These are phyloP conservation scores for Petrea volubilis DNA, from an alignment of 257 asterid genomes.

Conservation along the genomic window DNA sequence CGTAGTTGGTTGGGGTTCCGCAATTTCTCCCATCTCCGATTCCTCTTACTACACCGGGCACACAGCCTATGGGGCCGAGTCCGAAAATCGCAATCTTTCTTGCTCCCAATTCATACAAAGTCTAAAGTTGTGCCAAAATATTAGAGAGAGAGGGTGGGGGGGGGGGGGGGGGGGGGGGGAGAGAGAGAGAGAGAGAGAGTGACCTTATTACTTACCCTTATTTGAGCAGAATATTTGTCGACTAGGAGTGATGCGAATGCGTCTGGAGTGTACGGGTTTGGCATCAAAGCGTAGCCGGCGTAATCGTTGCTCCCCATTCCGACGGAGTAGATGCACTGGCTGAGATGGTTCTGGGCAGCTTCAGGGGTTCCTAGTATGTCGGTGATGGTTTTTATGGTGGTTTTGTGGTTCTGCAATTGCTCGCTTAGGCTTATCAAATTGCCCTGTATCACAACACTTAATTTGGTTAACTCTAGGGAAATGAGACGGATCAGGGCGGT, in stretches of 20 bases:
- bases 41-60: neutral
- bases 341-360: neutral
- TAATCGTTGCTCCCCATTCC: constrained; percentile 30
- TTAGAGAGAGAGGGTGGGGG: neutral
- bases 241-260: neutral
- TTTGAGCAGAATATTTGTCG: neutral
- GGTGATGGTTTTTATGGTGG: neutral
- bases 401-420: constrained; percentile 19
- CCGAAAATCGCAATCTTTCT: constrained; percentile 22
- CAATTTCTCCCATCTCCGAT: neutral
- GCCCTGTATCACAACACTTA: constrained; percentile 5
- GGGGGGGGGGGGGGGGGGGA: too few relatives aligned
- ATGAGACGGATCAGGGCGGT: too few relatives aligned
- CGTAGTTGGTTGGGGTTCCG: neutral
- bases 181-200: neutral
- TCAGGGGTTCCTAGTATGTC: neutral
- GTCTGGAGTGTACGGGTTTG: neutral
- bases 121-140: neutral
- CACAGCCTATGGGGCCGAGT: constrained; percentile 18
- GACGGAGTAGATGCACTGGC: constrained; percentile 13
- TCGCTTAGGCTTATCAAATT: constrained; percentile 22
- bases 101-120: constrained; percentile 12
- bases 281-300: neutral
- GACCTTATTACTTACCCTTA: constrained; percentile 2
- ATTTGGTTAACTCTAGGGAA: too few relatives aligned